Base-by-base conservation (phyloP, 805 yeast species). In the Candida ficus region DNA sequence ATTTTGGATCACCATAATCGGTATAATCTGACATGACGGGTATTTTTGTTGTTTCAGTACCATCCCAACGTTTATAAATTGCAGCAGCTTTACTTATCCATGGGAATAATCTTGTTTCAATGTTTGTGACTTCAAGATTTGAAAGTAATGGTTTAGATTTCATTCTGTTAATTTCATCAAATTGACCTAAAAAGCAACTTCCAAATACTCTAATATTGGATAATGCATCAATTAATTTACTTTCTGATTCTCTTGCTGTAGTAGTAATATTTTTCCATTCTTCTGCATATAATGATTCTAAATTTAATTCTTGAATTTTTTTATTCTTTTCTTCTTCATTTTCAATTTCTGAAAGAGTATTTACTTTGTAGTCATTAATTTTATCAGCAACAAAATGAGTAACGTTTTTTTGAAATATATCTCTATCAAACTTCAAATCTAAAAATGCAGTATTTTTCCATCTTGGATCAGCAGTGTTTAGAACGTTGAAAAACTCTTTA, bases 71-170 rank as follows among this genome's bases (percentile, higher is more conserved):
- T 38, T 59, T 65, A 52, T 56, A 68, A 12, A 54, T 45, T 1
- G 73, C 73, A 18, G 51, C 50, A 23, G 53, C 49, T 39, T 54
- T 52, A 7, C 67, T 51, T 40, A 67, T 48, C 72, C 71, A 67
- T 14, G 62, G 68, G 47, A 64, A 67, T 22, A 66, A 44, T 46
- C 70, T 53, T 13, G 52, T 44, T 47, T 68, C 71, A n/a, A 65
- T 47, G 33, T 60, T 64, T 21, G 47, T 46, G 47, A 68, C 65
- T 17, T 43, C 39, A 13, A 28, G 10, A 3, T 16, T 9, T 8
- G 8, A 4, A 17, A 7, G 9, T 29, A 7, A 16, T 29, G 4
- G 6, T 12, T 11, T 10, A 14, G 12, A 11, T 29, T 21, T 4
- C 3, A 14, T 13, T 13, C 5, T 13, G 35, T 44, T 41, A 31